Evolutionary conservation across 2,329 filamentous ascomycete species (phyloP).

Genomic region (Truncatella angustata): DNA sequence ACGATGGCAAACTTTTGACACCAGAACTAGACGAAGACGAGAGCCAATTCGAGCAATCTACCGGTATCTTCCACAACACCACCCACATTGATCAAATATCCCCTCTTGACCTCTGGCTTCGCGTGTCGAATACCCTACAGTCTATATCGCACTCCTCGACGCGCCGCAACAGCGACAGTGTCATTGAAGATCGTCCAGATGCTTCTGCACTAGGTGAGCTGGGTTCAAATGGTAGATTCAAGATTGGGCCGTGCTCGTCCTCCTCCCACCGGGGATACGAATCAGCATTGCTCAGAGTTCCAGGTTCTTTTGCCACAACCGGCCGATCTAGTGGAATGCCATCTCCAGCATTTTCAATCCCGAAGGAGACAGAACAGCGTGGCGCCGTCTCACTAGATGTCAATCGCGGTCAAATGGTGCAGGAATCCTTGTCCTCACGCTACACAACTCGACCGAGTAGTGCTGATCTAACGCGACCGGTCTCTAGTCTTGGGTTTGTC

Average conservation of each 20-base stretch:
- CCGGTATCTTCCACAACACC: constrained; percentile 12
- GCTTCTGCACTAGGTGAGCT: neutral
- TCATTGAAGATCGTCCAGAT: neutral
- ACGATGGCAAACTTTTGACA: too few relatives aligned
- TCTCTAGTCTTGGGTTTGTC: neutral
- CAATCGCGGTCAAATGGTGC: constrained; percentile 6
- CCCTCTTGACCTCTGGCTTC: constrained; percentile 28
- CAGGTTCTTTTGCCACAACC: neutral
- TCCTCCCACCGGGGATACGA: neutral
- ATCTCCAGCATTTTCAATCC: neutral
- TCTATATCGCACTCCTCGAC: constrained; percentile 4
- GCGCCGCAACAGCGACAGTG: constrained; percentile 7
- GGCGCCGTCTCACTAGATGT: neutral
- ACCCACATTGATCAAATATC: constrained; percentile 19
- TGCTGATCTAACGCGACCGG: neutral
- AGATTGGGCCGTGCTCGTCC: neutral
- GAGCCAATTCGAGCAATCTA: constrained; percentile 8
- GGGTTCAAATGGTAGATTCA: neutral
- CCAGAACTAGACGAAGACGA: neutral
- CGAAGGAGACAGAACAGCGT: neutral
- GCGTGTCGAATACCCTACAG: constrained; percentile 10
- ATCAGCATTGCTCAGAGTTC: neutral
- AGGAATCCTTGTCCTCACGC: constrained; percentile 19
- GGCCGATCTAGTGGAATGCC: neutral
- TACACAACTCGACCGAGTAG: constrained; percentile 14